Conservation (phyloP, 495 filamentous ascomycete genomes). For the Pyronema domesticum region DNA sequence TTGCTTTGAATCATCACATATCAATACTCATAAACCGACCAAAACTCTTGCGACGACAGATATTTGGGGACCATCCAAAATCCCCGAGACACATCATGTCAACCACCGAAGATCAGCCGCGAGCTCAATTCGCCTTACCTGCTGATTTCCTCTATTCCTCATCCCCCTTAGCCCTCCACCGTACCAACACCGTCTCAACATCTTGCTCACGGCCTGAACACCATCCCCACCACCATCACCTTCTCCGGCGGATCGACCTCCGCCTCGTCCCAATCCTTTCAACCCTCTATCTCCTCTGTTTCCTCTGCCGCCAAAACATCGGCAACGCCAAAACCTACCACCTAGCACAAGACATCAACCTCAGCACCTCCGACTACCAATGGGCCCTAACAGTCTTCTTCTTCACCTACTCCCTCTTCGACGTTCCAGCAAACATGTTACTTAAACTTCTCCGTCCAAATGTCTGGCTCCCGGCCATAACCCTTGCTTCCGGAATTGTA, state of each 20-base stretch:
- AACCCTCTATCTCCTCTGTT: slow-evolving; percentile 19
- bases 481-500: slow-evolving; percentile 35
- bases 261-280: slow-evolving; percentile 20
- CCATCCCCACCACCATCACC: not conserved
- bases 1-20: no score
- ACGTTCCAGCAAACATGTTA: slow-evolving; percentile 52
- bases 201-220: not conserved
- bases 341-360: slow-evolving; percentile 10
- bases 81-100: no score
- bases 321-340: slow-evolving; percentile 22
- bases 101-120: no score
- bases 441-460: slow-evolving; percentile 44
- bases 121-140: no score
- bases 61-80: no score
- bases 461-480: slow-evolving; percentile 53
- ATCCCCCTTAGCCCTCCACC: no score
- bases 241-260: slow-evolving; percentile 17
- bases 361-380: slow-evolving; percentile 15
- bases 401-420: slow-evolving; percentile 19
- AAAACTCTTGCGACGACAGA: no score
- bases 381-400: slow-evolving; percentile 20
- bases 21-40: no score
- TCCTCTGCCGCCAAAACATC: slow-evolving; percentile 20
- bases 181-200: no score
- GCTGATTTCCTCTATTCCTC: no score